These are phyloP conservation scores for Microcyclosporella mali DNA, from an alignment of 2,329 filamentous ascomycete genomes.

Conservation along the genomic window DNA sequence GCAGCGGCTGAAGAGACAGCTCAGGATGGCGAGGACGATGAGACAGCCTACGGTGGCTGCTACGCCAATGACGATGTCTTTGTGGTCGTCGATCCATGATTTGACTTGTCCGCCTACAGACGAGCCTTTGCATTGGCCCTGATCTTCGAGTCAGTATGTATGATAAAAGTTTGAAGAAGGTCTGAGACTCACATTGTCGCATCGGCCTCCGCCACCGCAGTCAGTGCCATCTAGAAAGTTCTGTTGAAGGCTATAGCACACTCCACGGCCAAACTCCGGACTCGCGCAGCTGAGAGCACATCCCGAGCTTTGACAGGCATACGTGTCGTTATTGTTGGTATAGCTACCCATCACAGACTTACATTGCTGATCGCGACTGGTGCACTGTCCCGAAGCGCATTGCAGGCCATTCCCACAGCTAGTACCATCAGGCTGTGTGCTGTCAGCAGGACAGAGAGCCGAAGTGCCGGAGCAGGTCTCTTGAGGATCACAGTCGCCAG, in stretches of 20 bases:
- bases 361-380: constrained; percentile 84
- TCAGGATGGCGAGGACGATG: constrained; percentile 60
- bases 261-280: constrained; percentile 57
- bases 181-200: constrained; percentile 53
- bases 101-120: constrained; percentile 64
- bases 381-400: constrained; percentile 92
- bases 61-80: constrained; percentile 75
- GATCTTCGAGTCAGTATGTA: constrained; percentile 12
- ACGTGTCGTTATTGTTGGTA: constrained; percentile 67
- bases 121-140: constrained; percentile 68
- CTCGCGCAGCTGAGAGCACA: constrained; percentile 74
- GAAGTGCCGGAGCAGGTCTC: constrained; percentile 73
- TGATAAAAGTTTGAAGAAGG: not conserved
- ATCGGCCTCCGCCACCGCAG: constrained; percentile 74
- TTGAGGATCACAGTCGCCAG: constrained; percentile 74
- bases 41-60: constrained; percentile 65
- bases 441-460: constrained; percentile 68
- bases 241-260: constrained; percentile 73
- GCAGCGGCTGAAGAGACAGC: constrained; percentile 58
- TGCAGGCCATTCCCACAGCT: constrained; percentile 65
- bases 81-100: constrained; percentile 71
- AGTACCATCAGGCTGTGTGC: constrained; percentile 61
- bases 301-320: constrained; percentile 65
- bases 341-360: constrained; percentile 72
- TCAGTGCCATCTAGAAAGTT: constrained; percentile 90